phyloP scores from a whole-genome alignment of 148 eudicot genomes.

The Camellia lanceoleosa region DNA sequence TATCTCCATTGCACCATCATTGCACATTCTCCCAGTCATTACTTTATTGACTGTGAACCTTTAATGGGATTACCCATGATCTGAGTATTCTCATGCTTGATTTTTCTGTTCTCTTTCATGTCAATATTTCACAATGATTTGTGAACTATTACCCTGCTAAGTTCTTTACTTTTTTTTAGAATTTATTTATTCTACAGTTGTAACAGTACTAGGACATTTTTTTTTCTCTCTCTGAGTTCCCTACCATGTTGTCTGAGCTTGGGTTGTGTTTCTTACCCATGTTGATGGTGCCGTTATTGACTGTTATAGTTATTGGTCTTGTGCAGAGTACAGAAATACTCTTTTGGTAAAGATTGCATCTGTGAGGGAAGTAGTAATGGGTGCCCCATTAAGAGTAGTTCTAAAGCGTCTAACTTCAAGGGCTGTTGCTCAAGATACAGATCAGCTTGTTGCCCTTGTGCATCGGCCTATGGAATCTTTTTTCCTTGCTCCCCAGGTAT shows the following conservation, averaged over 20 bases:
- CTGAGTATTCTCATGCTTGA: not conserved
- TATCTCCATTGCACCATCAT: not conserved
- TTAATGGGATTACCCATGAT: not conserved
- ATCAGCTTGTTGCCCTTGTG: constrained; percentile 66
- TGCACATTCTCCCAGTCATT: not conserved
- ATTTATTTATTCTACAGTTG: not conserved
- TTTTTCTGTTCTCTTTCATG: not conserved
- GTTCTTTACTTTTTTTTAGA: not conserved
- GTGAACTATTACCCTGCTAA: not conserved
- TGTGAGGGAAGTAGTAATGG: constrained; percentile 87
- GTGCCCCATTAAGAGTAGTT: constrained; percentile 83
- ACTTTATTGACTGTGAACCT: not conserved
- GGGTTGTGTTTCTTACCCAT: not conserved
- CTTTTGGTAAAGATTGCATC: constrained; percentile 81
- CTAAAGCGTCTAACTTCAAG: constrained; percentile 74
- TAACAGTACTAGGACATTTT: no score
- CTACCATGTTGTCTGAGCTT: not conserved
- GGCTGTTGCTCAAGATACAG: constrained; percentile 52
- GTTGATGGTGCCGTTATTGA: constrained; percentile 22
- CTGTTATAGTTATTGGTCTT: constrained; percentile 16
- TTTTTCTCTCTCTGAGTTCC: no score
- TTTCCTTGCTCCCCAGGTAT: constrained; percentile 81
- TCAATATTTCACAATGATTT: not conserved
- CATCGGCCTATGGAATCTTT: constrained; percentile 94
- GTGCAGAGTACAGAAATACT: constrained; percentile 53